These are phyloP conservation scores for Cryptococcus sp. DNA, from an alignment of 1,284 basidiomycete genomes.

Conservation along the genomic window DNA sequence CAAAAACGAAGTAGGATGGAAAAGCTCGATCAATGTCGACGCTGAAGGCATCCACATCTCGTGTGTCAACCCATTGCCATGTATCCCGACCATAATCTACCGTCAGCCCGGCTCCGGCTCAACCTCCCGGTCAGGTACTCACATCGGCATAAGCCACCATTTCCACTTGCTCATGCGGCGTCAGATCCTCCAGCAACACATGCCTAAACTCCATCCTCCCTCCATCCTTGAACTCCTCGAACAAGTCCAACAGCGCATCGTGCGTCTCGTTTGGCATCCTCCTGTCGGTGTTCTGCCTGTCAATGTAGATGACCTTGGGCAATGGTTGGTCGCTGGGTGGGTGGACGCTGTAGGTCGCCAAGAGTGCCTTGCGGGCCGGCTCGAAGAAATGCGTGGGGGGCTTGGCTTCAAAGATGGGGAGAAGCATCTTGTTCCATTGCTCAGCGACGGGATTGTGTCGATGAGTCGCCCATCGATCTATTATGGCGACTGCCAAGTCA, in stretches of 20 bases:
- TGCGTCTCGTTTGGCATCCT: constrained; percentile 15
- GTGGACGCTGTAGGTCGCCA: background rate
- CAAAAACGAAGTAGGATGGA: constrained; percentile 16
- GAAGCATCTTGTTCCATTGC: constrained; percentile 30
- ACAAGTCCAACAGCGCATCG: constrained; percentile 10
- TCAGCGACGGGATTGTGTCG: constrained; percentile 17
- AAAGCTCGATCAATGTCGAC: constrained; percentile 23
- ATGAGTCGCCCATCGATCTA: constrained; percentile 30
- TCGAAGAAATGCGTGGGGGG: constrained; percentile 21
- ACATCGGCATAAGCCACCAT: constrained; percentile 16
- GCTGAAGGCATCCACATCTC: constrained; percentile 24
- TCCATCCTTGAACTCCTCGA: constrained; percentile 10
- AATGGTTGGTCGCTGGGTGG: background rate
- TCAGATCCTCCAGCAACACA: constrained; percentile 13
- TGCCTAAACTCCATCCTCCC: constrained; percentile 12
- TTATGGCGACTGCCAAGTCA: constrained; percentile 18
- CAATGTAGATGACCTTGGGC: constrained; percentile 27
- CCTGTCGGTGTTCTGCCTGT: constrained; percentile 23
- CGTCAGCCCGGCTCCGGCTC: background rate
- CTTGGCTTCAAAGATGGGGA: constrained; percentile 16
- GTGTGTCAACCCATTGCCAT: constrained; percentile 22
- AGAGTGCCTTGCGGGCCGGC: constrained; percentile 10
- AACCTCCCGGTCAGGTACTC: constrained; percentile 3
- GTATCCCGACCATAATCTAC: constrained; percentile 23
- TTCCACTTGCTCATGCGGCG: constrained; percentile 8